Base-by-base conservation (phyloP, 306 rosid species). In the Luffa aegyptiaca region DNA sequence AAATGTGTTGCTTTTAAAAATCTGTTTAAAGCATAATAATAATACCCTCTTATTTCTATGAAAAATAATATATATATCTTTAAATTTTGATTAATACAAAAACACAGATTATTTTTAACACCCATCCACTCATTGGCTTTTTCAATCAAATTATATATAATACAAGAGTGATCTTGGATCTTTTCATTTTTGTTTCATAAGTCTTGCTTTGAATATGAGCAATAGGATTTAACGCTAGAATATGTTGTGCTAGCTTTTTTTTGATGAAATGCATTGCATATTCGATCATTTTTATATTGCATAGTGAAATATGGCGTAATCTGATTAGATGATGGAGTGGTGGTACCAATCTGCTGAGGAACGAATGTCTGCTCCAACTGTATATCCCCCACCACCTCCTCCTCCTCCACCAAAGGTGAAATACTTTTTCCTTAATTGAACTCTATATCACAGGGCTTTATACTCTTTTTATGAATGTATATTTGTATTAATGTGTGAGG, bases 311-410 rank as follows among this genome's bases (percentile, higher is more conserved):
- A 4, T 51, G 45, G 37, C 49, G 64, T 64, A 45, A 65, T 61
- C 83, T 36, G 77, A 52, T 36, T 80, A 95, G 99, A 95, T 95
- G 99, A 95, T 95, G 99, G 99, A 95, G 82, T 95, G 99, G 99
- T 95, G 99, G 99, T 95, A 95, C 87, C 99, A 95, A 65, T 95
- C 99, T 84, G 99, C 99, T 64, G 99, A 95, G 83, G 99, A 95
- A 88, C 89, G 99, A 91, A 93, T 95, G 97, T 93, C 97, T 75
- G 98, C 98, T 78, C 98, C 97, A 55, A 91, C 93, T 53, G 94
- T 93, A 79, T 95, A 93, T 81, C 99, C 99, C 56, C 97, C 97
- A 16, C 98, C 98, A 51, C 98, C 98, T 8, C 97, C 98, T 5
- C 98, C 98, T 81, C 99, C 99, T 11, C 88, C 93, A 16, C 99